These are phyloP conservation scores for Diplodia intermedia DNA, from an alignment of 2,329 filamentous ascomycete genomes.

Conservation along the genomic window DNA sequence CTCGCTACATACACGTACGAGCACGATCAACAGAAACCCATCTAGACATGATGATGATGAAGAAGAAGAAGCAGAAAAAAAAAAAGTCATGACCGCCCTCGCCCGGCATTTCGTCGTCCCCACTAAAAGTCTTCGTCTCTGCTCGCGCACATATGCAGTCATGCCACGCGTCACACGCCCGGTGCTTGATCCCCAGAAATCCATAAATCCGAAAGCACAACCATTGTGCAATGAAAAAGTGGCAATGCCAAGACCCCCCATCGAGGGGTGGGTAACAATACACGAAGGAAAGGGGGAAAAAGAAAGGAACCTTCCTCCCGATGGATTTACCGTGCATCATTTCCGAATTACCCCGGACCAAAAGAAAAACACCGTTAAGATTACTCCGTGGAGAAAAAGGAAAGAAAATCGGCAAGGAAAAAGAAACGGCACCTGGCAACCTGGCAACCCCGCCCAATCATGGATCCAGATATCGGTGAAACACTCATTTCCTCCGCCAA, in stretches of 20 bases:
- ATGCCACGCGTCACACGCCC: no score
- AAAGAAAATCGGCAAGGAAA: neutral
- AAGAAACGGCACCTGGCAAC: neutral
- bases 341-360: neutral
- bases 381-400: neutral
- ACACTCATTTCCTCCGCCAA: slow-evolving; percentile 2
- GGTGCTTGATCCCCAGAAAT: no score
- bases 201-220: no score
- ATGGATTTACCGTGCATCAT: neutral
- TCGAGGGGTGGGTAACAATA: neutral
- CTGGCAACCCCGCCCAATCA: neutral
- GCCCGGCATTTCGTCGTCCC: no score
- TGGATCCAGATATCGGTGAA: neutral
- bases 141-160: no score
- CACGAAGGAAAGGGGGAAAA: neutral
- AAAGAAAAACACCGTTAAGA: neutral
- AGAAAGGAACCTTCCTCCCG: neutral
- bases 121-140: no score
- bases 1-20: neutral
- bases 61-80: no score
- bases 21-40: no score
- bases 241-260: no score
- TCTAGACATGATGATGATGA: no score
- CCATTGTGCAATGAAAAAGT: no score
- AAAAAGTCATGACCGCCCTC: no score